These are phyloP conservation scores for Penstemon newberryi DNA, from an alignment of 257 asterid species.

Conservation along the genomic window DNA sequence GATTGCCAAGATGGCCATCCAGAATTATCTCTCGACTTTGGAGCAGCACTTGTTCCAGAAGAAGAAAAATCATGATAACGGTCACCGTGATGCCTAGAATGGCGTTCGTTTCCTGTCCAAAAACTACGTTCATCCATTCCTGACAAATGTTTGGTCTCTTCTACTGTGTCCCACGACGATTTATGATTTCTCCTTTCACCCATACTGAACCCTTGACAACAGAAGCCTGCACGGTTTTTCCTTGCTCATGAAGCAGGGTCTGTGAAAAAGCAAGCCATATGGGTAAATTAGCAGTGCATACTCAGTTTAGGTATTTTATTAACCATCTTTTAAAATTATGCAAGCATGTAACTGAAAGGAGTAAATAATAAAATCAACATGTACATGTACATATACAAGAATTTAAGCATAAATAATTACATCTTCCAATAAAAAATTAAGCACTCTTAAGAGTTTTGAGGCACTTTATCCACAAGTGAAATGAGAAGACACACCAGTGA, in stretches of 20 bases:
- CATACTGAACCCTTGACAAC: conserved; percentile 46
- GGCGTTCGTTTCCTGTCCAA: conserved; percentile 43
- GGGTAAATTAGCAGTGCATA: conserved; percentile 3
- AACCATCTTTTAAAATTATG: background rate
- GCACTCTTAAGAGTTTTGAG: background rate
- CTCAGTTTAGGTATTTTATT: background rate
- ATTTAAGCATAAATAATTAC: conserved; percentile 2
- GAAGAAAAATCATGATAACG: conserved; percentile 40
- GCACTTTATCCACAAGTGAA: no score
- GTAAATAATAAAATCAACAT: conserved; percentile 12
- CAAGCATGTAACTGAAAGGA: conserved; percentile 16
- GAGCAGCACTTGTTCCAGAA: conserved; percentile 37
- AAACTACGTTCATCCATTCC: conserved; percentile 35
- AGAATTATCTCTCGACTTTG: conserved; percentile 46
- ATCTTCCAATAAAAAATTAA: conserved; percentile 5
- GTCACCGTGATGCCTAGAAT: conserved; percentile 38
- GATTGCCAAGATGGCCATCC: conserved; percentile 45
- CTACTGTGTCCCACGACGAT: conserved; percentile 61
- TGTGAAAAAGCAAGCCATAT: conserved; percentile 31
- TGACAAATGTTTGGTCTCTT: conserved; percentile 35
- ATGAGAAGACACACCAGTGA: no score
- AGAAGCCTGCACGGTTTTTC: conserved; percentile 24
- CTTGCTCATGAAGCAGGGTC: conserved; percentile 45
- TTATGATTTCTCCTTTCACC: conserved; percentile 68
- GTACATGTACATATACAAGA: background rate